Evolutionary conservation across 768 basidiomycete species (phyloP).

Genomic region (Mycena capillaripes): DNA sequence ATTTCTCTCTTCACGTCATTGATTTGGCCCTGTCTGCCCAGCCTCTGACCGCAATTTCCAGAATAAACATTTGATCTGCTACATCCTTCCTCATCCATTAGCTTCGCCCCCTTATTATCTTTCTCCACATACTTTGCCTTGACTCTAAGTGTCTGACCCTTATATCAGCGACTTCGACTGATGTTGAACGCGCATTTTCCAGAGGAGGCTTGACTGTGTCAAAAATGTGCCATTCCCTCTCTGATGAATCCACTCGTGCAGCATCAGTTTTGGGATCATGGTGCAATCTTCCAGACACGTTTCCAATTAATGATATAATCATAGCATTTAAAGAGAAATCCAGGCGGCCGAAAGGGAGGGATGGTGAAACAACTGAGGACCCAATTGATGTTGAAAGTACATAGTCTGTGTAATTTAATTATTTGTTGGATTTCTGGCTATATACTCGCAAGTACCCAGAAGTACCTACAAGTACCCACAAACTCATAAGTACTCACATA

Average conservation of each 20-base stretch:
- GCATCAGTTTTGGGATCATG: neutral
- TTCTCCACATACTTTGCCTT: too few relatives aligned
- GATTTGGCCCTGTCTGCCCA: too few relatives aligned
- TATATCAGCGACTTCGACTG: neutral
- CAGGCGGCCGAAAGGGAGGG: neutral
- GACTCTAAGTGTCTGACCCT: too few relatives aligned
- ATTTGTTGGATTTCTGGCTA: neutral
- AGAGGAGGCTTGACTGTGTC: neutral
- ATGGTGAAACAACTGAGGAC: neutral
- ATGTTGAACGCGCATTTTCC: neutral
- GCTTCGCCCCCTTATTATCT: too few relatives aligned
- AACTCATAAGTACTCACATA: neutral
- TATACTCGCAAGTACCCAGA: neutral
- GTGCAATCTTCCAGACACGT: too few relatives aligned
- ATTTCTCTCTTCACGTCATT: too few relatives aligned
- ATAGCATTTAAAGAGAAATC: too few relatives aligned
- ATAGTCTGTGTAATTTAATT: neutral
- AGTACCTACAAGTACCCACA: neutral
- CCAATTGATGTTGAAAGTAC: neutral
- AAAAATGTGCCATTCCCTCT: neutral
- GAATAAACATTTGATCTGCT: too few relatives aligned
- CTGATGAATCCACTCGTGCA: neutral
- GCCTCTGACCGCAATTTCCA: too few relatives aligned
- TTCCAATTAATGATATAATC: too few relatives aligned
- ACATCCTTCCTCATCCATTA: too few relatives aligned